Evolutionary conservation across 495 filamentous ascomycete species (phyloP), one percentile per base, ranked within the genome.

Genomic region (Neurospora sp.): DNA sequence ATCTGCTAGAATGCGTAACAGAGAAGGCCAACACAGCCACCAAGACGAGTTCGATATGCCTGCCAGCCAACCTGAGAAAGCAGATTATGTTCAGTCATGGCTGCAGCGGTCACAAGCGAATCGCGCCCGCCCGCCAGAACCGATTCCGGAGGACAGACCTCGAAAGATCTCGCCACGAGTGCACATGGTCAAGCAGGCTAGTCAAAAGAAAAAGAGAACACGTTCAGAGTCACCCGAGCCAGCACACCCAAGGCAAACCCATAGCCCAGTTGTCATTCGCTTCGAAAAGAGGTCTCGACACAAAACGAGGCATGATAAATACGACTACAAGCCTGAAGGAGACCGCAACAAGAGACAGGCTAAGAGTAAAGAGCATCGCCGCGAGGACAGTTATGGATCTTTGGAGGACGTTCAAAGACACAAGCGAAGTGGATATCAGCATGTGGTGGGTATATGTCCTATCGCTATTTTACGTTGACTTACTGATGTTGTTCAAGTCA

Each of bases 241-340:
- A 2, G 70, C 31, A 11, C 23, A 54, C 2, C 31, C n/a, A 31
- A 37, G 46, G 3, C 42, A 74, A 16, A 12, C 49, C 18, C 39
- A 8, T 12, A 20, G 40, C 46, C 70, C 62, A 39, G 20, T 20
- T 27, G 73, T 71, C 11, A 14, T 70, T 38, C 72, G 73, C 27
- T 93, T 90, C 74, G 86, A 90, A 70, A 89, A 85, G 76, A 85
- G 85, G 70, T 82, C 87, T 62, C 87, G 92, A 46, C 85, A 86
- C 76, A 93, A 90, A 79, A 91, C 90, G 18, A 86, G 83, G 54
- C 83, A 86, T 18, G 87, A 91, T 76, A 88, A 82, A 73, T 90
- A 87, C 74, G 79, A 90, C 12, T 79, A 80, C 66, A 84, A 82
- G 72, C 80, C 81, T 70, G 80, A 75, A 40, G 80, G 76, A 71